These are phyloP conservation scores for Kuraishia hungarica DNA, from an alignment of 805 yeast species.

Conservation along the genomic window DNA sequence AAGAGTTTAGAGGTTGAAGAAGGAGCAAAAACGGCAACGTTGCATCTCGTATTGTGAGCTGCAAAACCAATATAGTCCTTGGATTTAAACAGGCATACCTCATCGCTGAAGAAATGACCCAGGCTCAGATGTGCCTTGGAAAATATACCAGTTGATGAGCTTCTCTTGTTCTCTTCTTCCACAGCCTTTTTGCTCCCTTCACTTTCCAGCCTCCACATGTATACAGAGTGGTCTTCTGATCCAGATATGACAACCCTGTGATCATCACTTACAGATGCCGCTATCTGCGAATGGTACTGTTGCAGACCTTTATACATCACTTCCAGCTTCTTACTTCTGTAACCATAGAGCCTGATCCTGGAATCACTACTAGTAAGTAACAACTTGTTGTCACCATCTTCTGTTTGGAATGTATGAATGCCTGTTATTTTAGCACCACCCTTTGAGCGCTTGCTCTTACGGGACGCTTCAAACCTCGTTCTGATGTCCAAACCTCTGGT, in stretches of 20 bases:
- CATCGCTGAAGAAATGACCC: conserved; percentile 19
- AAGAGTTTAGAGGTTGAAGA: conserved; percentile 52
- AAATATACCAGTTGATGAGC: background rate
- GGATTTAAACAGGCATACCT: conserved; percentile 36
- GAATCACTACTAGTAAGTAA: conserved; percentile 81
- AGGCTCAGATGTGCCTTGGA: background rate
- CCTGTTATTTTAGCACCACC: conserved; percentile 68
- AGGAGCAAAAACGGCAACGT: conserved; percentile 76
- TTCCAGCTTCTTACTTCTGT: conserved; percentile 43
- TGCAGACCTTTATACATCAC: conserved; percentile 67
- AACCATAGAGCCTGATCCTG: conserved; percentile 56
- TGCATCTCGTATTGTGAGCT: conserved; percentile 67
- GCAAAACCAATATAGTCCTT: conserved; percentile 62
- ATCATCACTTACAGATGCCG: conserved; percentile 56
- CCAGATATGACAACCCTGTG: conserved; percentile 58
- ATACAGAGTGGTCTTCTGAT: conserved; percentile 83
- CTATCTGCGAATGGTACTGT: conserved; percentile 64
- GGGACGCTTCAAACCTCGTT: conserved; percentile 36
- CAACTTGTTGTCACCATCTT: conserved; percentile 18
- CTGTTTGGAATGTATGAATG: conserved; percentile 37
- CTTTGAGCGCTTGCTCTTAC: conserved; percentile 21
- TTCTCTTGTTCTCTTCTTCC: conserved; percentile 2
- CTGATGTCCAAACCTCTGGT: conserved; percentile 52
- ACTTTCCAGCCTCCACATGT: conserved; percentile 57
- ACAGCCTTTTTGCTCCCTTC: conserved; percentile 8